phyloP scores from a whole-genome alignment of 805 yeast genomes.

The Alloascoidea hylecoeti region DNA sequence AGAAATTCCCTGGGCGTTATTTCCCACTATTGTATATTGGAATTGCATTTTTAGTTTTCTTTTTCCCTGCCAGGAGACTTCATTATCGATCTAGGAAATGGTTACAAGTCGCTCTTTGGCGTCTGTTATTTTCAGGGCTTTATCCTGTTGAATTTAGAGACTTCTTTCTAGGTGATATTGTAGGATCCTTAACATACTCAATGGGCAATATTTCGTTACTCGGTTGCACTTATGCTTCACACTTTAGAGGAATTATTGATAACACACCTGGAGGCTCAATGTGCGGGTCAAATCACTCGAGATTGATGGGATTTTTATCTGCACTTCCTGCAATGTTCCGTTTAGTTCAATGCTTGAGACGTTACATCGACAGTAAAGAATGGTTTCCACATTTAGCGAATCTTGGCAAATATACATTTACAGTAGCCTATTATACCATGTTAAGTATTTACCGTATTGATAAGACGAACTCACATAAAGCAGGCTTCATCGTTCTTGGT shows the following conservation, averaged over 20 bases:
- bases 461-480: slow-evolving; percentile 24
- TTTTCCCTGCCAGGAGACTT: slow-evolving; percentile 48
- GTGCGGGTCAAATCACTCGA: slow-evolving; percentile 73
- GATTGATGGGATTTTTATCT: slow-evolving; percentile 69
- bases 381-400: slow-evolving; percentile 95
- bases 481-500: slow-evolving; percentile 62
- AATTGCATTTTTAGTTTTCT: slow-evolving; percentile 26
- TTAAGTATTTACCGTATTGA: slow-evolving; percentile 71
- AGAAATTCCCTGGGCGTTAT: slow-evolving; percentile 43
- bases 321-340: slow-evolving; percentile 87
- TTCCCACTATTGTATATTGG: slow-evolving; percentile 75
- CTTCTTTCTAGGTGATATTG: slow-evolving; percentile 83
- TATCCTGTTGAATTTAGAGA: slow-evolving; percentile 94
- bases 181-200: slow-evolving; percentile 81
- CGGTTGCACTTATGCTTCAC: slow-evolving; percentile 64
- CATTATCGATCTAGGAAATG: slow-evolving; percentile 60
- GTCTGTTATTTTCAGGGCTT: slow-evolving; percentile 69
- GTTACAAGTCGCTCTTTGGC: slow-evolving; percentile 56
- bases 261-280: slow-evolving; percentile 14
- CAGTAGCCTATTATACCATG: slow-evolving; percentile 54
- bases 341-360: slow-evolving; percentile 77
- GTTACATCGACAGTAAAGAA: slow-evolving; percentile 87
- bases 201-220: slow-evolving; percentile 76
- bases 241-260: slow-evolving; percentile 44
- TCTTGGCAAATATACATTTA: slow-evolving; percentile 58